Evolutionary conservation across 1,284 basidiomycete genomes (phyloP).

Genomic region (Grifola frondosa): DNA sequence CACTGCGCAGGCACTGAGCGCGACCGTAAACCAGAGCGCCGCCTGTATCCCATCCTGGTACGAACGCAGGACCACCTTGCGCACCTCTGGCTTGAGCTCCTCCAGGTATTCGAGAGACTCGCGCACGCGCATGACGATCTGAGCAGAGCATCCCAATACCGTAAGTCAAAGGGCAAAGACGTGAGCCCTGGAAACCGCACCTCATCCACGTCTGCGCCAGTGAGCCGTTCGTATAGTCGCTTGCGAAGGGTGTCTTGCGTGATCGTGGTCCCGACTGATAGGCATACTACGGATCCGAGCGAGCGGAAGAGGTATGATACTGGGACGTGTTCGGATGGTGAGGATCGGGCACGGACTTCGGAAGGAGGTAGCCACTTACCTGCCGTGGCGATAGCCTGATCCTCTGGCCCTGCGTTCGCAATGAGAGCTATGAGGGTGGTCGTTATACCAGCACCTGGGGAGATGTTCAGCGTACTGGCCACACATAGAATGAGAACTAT

Average conservation of each 20-base stretch:
- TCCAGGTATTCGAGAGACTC: slow-evolving; percentile 55
- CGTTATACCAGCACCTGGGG: slow-evolving; percentile 48
- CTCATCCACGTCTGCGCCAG: slow-evolving; percentile 47
- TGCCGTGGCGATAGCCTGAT: slow-evolving; percentile 65
- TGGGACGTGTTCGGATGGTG: slow-evolving; percentile 20
- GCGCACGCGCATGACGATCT: slow-evolving; percentile 55
- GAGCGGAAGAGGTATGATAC: slow-evolving; percentile 68
- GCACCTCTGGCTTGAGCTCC: slow-evolving; percentile 44
- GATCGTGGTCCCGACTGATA: slow-evolving; percentile 55
- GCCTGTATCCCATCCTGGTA: slow-evolving; percentile 51
- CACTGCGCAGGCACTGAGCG: slow-evolving; percentile 39
- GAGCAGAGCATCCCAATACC: neutral
- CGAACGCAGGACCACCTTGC: slow-evolving; percentile 43
- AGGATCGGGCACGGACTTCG: neutral
- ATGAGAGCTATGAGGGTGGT: slow-evolving; percentile 60
- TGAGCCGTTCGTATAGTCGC: slow-evolving; percentile 40
- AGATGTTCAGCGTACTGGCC: neutral
- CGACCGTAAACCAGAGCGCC: slow-evolving; percentile 47
- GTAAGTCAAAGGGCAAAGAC: neutral
- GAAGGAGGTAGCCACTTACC: slow-evolving; percentile 35
- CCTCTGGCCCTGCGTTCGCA: slow-evolving; percentile 56
- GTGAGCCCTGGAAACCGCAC: slow-evolving; percentile 28
- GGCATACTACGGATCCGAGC: slow-evolving; percentile 55
- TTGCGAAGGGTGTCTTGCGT: slow-evolving; percentile 50
- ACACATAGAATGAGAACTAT: no score